Evolutionary conservation across 2,329 filamentous ascomycete genomes (phyloP).

Genomic region (Pseudogymnoascus sp.): DNA sequence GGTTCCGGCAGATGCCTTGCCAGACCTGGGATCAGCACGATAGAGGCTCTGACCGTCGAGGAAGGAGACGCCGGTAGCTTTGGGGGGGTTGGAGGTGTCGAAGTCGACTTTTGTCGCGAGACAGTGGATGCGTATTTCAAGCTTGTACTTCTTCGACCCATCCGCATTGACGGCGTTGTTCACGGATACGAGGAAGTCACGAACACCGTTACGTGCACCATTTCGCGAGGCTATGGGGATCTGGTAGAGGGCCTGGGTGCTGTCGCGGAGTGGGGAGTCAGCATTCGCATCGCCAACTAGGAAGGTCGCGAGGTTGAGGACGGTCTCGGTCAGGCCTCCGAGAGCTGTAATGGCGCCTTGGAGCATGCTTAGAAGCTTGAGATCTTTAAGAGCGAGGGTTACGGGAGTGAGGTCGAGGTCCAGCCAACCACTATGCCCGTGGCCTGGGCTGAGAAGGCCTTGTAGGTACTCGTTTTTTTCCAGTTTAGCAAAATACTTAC

Average conservation of each 20-base stretch:
- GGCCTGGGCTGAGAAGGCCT: constrained; percentile 12
- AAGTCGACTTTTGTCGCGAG: constrained; percentile 37
- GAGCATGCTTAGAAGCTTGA: constrained; percentile 14
- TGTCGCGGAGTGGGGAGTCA: constrained; percentile 17
- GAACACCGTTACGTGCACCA: constrained; percentile 19
- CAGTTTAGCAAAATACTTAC: constrained; percentile 17
- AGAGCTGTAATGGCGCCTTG: constrained; percentile 13
- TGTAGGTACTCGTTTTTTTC: constrained; percentile 15
- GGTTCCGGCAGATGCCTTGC: constrained; percentile 20
- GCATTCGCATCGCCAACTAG: constrained; percentile 21
- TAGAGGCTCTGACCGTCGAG: constrained; percentile 37
- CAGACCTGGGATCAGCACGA: constrained; percentile 35
- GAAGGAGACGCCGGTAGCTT: constrained; percentile 36
- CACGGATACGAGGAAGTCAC: constrained; percentile 22
- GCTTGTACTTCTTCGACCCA: constrained; percentile 18
- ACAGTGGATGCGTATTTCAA: constrained; percentile 17
- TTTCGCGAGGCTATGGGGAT: constrained; percentile 20
- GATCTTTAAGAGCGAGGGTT: constrained; percentile 11
- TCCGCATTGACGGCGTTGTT: constrained; percentile 15
- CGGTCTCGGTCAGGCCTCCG: background rate
- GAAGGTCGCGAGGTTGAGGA: constrained; percentile 15
- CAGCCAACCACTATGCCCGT: constrained; percentile 28
- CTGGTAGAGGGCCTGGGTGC: constrained; percentile 20
- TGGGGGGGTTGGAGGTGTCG: constrained; percentile 21
- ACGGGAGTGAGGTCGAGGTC: constrained; percentile 14